Percentiles rank a stretch among this genome's conserved stretches.
phyloP scores from a whole-genome alignment of 2,329 filamentous ascomycete genomes.

The Bimuria novae-zelandiae region DNA sequence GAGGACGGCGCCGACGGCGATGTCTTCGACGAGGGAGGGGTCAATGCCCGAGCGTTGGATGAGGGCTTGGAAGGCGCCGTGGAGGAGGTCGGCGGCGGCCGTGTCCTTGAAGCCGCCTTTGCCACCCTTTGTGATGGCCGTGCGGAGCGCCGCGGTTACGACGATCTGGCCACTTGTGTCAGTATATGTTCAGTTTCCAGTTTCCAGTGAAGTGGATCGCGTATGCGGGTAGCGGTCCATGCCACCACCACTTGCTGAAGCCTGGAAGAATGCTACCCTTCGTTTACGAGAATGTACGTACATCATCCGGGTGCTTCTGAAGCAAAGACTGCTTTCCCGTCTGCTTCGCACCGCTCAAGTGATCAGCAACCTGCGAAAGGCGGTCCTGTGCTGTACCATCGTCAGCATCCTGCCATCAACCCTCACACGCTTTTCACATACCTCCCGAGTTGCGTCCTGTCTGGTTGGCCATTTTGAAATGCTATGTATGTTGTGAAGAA shows the following conservation, averaged over 20 bases:
- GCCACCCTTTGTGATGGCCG: constrained; percentile 88
- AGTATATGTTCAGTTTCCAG: neutral
- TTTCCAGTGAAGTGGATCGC: neutral
- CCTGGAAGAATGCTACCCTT: neutral
- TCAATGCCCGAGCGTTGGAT: constrained; percentile 87
- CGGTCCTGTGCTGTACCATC: constrained; percentile 57
- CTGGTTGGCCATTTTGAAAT: constrained; percentile 43
- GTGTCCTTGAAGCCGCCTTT: constrained; percentile 98
- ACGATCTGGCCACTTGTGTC: constrained; percentile 62
- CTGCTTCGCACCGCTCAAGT: constrained; percentile 51
- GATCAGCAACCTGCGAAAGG: constrained; percentile 62
- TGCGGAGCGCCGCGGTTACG: constrained; percentile 88
- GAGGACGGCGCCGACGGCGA: constrained; percentile 88
- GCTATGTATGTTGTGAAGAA: constrained; percentile 1
- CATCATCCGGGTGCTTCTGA: constrained; percentile 63
- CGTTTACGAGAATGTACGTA: constrained; percentile 26
- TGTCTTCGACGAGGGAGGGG: constrained; percentile 85
- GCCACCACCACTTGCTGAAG: neutral
- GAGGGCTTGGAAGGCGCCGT: constrained; percentile 79
- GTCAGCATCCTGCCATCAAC: constrained; percentile 16
- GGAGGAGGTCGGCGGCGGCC: constrained; percentile 80
- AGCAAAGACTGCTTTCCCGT: constrained; percentile 50
- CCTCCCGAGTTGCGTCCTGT: constrained; percentile 35
- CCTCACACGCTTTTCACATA: constrained; percentile 8
- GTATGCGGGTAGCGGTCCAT: neutral